These are phyloP conservation scores for Sclerotinia glacialis DNA, from an alignment of 2,329 filamentous ascomycete genomes.

Conservation along the genomic window DNA sequence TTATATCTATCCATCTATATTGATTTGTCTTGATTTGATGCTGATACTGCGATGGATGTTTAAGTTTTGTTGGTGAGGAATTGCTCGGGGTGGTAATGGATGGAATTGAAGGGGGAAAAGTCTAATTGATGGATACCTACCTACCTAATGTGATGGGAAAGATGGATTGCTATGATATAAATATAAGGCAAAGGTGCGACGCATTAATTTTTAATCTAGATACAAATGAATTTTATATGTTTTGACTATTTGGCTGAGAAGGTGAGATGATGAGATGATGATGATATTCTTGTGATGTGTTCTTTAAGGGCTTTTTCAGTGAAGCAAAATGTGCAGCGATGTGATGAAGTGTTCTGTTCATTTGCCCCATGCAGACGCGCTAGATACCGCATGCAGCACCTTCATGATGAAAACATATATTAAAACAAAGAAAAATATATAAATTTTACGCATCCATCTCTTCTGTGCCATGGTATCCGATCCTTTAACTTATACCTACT, in stretches of 20 bases:
- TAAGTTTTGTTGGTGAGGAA: neutral
- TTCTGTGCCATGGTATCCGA: no score
- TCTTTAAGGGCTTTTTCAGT: no score
- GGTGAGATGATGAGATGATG: neutral
- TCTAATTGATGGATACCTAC: neutral
- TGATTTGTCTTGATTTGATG: neutral
- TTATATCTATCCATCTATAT: neutral
- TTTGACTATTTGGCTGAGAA: no score
- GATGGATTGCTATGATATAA: neutral
- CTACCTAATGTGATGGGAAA: neutral
- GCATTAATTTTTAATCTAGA: constrained; percentile 17
- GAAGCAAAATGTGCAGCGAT: no score
- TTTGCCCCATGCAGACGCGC: neutral
- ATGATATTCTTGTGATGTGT: neutral
- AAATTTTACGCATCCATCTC: neutral
- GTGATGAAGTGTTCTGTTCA: no score
- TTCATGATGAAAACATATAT: neutral
- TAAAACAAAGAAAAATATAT: neutral
- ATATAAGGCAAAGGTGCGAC: neutral
- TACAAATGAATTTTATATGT: neutral
- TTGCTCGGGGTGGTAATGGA: constrained; percentile 1
- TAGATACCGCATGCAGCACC: neutral
- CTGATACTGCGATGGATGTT: neutral
- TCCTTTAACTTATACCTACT: neutral
- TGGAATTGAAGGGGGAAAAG: neutral